Base-by-base conservation (phyloP, 2,329 filamentous ascomycete genomes). In the Tolypocladium inflatum region DNA sequence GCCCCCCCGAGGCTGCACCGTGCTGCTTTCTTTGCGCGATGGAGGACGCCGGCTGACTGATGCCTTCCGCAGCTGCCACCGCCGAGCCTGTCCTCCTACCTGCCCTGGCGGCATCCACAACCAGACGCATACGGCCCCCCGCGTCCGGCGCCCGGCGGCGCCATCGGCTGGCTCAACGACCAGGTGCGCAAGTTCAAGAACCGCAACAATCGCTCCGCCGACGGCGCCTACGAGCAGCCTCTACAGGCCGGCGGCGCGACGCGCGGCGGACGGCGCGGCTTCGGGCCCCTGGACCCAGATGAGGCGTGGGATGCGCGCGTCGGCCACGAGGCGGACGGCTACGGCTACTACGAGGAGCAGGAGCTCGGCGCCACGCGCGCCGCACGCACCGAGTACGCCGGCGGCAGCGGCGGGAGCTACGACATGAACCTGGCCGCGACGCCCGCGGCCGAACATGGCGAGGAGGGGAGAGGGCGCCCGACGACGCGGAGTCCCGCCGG, bases 231-330 rank as follows among this genome's bases (percentile, higher is more conserved):
- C 76, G 89, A 91, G 66, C 75, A 90, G 65, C 74, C 80, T 6
- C 68, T 74, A 8, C 70, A 71, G 59, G 72, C 71, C 55, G 71
- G 71, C 57, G 48, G 19, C 50, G 74, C 71, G 56, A 73, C 71
- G 39, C 74, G 75, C 52, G 74, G 75, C 52, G 74, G 76, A 57
- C 77, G 79, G 57, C 73, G 82, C 57, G 84, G 84, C 26, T 86
- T 88, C 70, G 84, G 86, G 2, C 78, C 85, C 4, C 80, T 91
- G 52, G 90, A 94, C 67, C 89, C 89, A 1, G 90, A 95, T 69
- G 89, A 92, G 67, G 89, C 90, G 2, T 96, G 91, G 91, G 90
- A 94, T 74, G 75, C 89, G 62, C 79, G 89, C 60, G 89, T 95
- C 5, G 89, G 88, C 59, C 80, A 85, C 64, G 89, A 92, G 71